phyloP scores from a whole-genome alignment of 2,329 filamentous ascomycete species.

The Grosmannia clavigera region DNA sequence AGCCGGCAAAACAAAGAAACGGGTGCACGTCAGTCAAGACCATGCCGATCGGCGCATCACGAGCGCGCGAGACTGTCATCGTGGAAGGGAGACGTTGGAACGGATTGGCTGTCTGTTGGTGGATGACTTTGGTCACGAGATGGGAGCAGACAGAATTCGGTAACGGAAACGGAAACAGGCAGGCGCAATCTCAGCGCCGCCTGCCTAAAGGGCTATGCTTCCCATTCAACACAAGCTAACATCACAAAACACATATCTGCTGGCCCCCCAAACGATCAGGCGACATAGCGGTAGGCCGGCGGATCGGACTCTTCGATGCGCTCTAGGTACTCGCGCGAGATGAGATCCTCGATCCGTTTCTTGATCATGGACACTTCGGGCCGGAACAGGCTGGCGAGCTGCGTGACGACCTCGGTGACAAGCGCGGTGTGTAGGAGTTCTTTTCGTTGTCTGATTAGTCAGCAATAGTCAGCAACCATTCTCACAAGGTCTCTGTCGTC shows the following conservation, averaged over 20 bases:
- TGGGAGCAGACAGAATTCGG: too few species aligned
- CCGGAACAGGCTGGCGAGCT: conserved; percentile 57
- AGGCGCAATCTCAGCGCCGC: background rate
- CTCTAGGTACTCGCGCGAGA: conserved; percentile 67
- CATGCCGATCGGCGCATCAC: background rate
- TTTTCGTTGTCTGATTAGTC: conserved; percentile 48
- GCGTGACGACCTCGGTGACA: conserved; percentile 58
- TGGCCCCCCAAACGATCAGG: conserved; percentile 17
- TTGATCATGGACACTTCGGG: conserved; percentile 70
- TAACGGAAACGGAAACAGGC: background rate
- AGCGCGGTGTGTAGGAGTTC: conserved; percentile 57
- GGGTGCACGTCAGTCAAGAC: background rate
- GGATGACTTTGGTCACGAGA: too few species aligned
- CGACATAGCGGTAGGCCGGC: conserved; percentile 59
- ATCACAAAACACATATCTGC: background rate
- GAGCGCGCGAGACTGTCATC: background rate
- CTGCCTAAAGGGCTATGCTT: background rate
- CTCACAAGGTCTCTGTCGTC: too few species aligned
- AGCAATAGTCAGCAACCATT: too few species aligned
- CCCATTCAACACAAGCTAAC: background rate
- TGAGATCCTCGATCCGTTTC: conserved; percentile 66
- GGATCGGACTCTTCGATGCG: conserved; percentile 54
- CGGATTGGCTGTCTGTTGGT: background rate
- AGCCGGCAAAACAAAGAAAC: too few species aligned
- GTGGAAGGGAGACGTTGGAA: background rate